Evolutionary conservation across 352 stramenopile species (phyloP).

Genomic region (Pythium sp.): DNA sequence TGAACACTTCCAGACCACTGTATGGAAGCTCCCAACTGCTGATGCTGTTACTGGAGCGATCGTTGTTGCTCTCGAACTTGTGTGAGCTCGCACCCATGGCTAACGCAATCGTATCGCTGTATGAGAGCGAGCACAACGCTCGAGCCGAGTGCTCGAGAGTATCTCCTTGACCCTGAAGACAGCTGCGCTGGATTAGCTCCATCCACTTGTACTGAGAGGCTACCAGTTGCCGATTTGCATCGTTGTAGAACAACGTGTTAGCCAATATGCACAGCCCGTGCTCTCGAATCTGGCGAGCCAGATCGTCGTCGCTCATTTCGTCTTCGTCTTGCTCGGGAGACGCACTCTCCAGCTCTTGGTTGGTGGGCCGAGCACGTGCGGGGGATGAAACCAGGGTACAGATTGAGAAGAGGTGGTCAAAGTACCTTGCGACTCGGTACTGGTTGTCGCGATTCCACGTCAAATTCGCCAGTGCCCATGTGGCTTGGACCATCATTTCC

Average conservation of each 20-base stretch:
- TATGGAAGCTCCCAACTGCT: slow-evolving; percentile 14
- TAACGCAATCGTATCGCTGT: slow-evolving; percentile 75
- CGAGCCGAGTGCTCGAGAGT: slow-evolving; percentile 70
- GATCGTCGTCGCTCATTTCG: slow-evolving; percentile 14
- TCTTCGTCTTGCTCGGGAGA: slow-evolving; percentile 14
- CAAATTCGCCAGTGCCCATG: slow-evolving; percentile 84
- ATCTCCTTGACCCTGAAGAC: slow-evolving; percentile 25
- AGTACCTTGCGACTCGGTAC: slow-evolving; percentile 77
- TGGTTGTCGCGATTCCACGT: slow-evolving; percentile 90
- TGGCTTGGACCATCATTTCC: slow-evolving; percentile 62
- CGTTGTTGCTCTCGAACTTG: neutral
- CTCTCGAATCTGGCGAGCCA: slow-evolving; percentile 48
- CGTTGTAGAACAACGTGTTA: slow-evolving; percentile 89
- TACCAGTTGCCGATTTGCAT: slow-evolving; percentile 80
- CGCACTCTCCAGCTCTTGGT: slow-evolving; percentile 12
- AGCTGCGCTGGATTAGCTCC: slow-evolving; percentile 51
- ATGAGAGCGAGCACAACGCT: slow-evolving; percentile 77
- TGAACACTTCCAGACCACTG: slow-evolving; percentile 48
- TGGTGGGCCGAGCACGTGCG: slow-evolving; percentile 1
- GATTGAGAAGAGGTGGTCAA: slow-evolving; percentile 56
- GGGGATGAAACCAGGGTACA: slow-evolving; percentile 24
- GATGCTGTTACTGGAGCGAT: neutral
- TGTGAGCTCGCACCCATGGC: slow-evolving; percentile 30
- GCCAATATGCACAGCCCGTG: slow-evolving; percentile 72
- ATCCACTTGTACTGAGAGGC: slow-evolving; percentile 55